A percentile compares a stretch with the other conserved stretches of the same genome.
Evolutionary conservation across 192 early-diverging fungal species (phyloP).

Genomic region (Entomortierella chlamydospora): DNA sequence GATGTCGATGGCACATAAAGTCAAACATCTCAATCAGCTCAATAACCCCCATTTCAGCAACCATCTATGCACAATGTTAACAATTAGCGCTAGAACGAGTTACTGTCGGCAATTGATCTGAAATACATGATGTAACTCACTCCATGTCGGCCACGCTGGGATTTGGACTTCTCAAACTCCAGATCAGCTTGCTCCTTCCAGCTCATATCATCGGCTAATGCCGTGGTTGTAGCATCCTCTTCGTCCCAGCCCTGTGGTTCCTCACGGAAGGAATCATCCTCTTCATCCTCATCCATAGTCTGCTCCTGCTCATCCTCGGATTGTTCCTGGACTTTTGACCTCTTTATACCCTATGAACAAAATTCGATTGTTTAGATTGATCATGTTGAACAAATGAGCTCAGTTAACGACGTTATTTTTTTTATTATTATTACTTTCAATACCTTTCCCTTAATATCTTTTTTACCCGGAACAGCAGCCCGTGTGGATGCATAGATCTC

Average conservation of each 20-base stretch:
- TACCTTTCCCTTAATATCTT: conserved; percentile 30
- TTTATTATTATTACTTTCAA: not conserved
- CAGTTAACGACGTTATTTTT: not conserved
- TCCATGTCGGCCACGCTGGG: conserved; percentile 17
- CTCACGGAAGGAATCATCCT: conserved; percentile 18
- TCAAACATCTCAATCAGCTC: conserved; percentile 86
- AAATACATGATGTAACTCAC: conserved; percentile 11
- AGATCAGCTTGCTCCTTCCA: conserved; percentile 11
- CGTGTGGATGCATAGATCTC: not conserved
- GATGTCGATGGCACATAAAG: conserved; percentile 95
- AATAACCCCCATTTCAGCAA: conserved; percentile 78
- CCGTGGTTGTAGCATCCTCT: not conserved
- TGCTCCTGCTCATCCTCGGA: conserved; percentile 8
- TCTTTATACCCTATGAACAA: conserved; percentile 3
- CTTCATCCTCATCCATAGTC: conserved; percentile 21
- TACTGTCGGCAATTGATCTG: not conserved
- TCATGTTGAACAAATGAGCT: not conserved
- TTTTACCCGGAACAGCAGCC: not conserved
- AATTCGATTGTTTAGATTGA: no score
- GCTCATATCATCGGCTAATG: conserved; percentile 1
- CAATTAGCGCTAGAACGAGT: no score
- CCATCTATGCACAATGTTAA: conserved; percentile 18
- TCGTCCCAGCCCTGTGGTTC: conserved; percentile 30
- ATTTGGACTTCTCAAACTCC: conserved; percentile 25
- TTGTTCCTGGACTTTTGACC: conserved; percentile 9